Evolutionary conservation across 2,329 filamentous ascomycete genomes (phyloP).

Genomic region (Aspergillus sp.): DNA sequence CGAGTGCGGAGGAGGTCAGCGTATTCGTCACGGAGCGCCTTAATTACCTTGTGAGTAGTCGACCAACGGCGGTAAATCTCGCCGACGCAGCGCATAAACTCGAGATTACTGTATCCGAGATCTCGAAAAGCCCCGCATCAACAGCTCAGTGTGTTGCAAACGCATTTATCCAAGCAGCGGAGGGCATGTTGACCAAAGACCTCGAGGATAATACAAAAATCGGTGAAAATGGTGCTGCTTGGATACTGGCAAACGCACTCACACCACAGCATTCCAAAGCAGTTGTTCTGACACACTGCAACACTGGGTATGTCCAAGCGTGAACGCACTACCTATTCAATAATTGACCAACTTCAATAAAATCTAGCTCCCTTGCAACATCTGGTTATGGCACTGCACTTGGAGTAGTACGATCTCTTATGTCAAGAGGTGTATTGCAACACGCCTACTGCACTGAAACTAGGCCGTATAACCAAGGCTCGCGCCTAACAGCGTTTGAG

Average conservation of each 20-base stretch:
- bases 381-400: slow-evolving; percentile 97
- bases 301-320: slow-evolving; percentile 69
- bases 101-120: slow-evolving; percentile 60
- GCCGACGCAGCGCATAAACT: slow-evolving; percentile 85
- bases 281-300: slow-evolving; percentile 95
- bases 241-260: slow-evolving; percentile 65
- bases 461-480: slow-evolving; percentile 95
- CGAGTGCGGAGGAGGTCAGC: slow-evolving; percentile 60
- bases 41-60: slow-evolving; percentile 82
- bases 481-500: slow-evolving; percentile 90
- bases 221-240: slow-evolving; percentile 77
- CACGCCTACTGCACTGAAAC: slow-evolving; percentile 97
- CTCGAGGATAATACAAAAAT: slow-evolving; percentile 84
- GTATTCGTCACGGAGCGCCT: slow-evolving; percentile 73
- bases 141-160: slow-evolving; percentile 55
- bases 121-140: slow-evolving; percentile 33
- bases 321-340: background rate
- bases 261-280: slow-evolving; percentile 57
- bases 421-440: slow-evolving; percentile 63
- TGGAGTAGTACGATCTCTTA: slow-evolving; percentile 85
- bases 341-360: background rate
- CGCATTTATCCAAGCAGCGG: slow-evolving; percentile 76
- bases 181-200: slow-evolving; percentile 84
- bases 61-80: slow-evolving; percentile 93
- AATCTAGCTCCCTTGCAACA: slow-evolving; percentile 78